A percentile compares a stretch with the other conserved stretches of the same genome.
Conservation (phyloP, 176 grass and related monocot species). For the Neostapfia colusana region DNA sequence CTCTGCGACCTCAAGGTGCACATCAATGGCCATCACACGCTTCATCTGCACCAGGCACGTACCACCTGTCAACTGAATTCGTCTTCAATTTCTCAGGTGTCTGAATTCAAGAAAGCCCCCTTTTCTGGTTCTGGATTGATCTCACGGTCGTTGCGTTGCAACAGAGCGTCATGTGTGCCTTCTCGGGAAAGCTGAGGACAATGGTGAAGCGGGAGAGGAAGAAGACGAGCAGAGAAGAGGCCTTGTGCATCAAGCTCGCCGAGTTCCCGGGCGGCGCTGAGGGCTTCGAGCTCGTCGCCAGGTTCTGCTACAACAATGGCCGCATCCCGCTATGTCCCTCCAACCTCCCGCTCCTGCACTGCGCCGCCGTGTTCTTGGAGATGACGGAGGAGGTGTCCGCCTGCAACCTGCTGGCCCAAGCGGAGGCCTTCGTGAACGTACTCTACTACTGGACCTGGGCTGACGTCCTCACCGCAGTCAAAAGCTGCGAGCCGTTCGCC, state of each 20-base stretch:
- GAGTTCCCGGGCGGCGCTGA: constrained; percentile 74
- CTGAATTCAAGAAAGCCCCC: not conserved
- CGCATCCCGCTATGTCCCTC: constrained; percentile 57
- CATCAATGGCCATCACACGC: constrained; percentile 82
- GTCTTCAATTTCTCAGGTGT: too few species aligned
- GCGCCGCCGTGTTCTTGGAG: constrained; percentile 65
- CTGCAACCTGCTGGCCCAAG: constrained; percentile 69
- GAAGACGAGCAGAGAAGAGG: constrained; percentile 2
- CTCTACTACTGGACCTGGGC: constrained; percentile 75
- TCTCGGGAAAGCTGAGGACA: constrained; percentile 70
- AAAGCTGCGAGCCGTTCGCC: constrained; percentile 59
- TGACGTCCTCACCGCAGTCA: constrained; percentile 64
- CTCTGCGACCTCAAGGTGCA: constrained; percentile 82
- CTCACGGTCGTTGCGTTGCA: constrained; percentile 6
- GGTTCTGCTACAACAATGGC: constrained; percentile 88
- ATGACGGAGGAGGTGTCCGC: constrained; percentile 77
- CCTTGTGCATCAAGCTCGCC: constrained; percentile 37
- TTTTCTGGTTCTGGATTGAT: not conserved
- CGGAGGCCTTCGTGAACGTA: constrained; percentile 68
- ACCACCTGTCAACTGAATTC: not conserved
- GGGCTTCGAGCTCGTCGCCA: constrained; percentile 68
- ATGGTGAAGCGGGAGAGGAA: constrained; percentile 57
- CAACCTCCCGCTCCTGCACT: constrained; percentile 64
- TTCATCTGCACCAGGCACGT: constrained; percentile 81
- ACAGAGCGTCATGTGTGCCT: constrained; percentile 73